Evolutionary conservation across 495 filamentous ascomycete species (phyloP), one percentile per base, ranked within the genome.

Genomic region (Xylaria curta): DNA sequence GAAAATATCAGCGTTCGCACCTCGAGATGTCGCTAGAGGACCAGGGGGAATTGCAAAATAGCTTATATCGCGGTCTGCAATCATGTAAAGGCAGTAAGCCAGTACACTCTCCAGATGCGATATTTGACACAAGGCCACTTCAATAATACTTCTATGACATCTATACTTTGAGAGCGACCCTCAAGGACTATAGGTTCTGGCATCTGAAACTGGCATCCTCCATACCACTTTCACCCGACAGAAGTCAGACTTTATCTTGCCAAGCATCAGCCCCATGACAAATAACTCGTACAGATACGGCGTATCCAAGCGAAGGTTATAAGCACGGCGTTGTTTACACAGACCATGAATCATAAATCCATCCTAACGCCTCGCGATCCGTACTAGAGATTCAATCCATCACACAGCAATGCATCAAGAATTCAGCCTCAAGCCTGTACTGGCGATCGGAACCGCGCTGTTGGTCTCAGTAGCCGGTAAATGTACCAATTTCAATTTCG

Each of bases 401-500:
- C 51, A 26, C 7, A 54, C n/a, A 15, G 51, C n/a, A 54, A 54
- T 54, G 51, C 51, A 54, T 28, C n/a, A 54, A 54, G 21, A 26
- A 54, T 4, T 54, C 13, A 15, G 51, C 51, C 51, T 54, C 51
- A 26, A 54, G 51, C 24, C 51, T 54, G 51, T 54, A 26, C 51
- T 54, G n/a, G 51, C 51, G 21, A 54, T 54, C 51, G 51, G 51
- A 54, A 54, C 51, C 51, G 51, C 24, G n/a, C 51, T 54, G 51
- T 26, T 54, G 51, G 51, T 54, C 51, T 54, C 51, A 13, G 51
- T 54, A 54, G 51, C 51, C 51, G 51, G 51, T 15, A 54, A 54
- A n/a, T 54, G 51, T 28, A 54, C 51, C 51, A 54, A 54, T 54
- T 54, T 54, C 51, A 54, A 54, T 26, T 54, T 54, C 51, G 51